These are phyloP conservation scores for Fusarium secorum DNA, from an alignment of 2,329 filamentous ascomycete species.

Conservation along the genomic window DNA sequence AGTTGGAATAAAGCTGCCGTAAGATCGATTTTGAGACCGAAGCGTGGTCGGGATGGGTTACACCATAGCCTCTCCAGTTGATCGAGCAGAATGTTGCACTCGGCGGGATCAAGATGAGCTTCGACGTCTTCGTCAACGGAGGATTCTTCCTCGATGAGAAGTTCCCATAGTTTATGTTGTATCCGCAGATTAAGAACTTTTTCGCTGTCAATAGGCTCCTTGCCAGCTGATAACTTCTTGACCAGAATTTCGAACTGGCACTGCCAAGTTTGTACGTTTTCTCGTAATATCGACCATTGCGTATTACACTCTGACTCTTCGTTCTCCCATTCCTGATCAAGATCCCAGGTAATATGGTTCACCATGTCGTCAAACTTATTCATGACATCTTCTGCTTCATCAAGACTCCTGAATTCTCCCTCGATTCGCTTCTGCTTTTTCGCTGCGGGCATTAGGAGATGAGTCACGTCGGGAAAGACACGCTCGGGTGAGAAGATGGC, in stretches of 20 bases:
- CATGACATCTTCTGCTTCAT: slow-evolving; percentile 11
- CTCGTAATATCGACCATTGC: not conserved
- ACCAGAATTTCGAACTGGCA: not conserved
- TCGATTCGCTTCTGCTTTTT: not conserved
- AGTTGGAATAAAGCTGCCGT: slow-evolving; percentile 5
- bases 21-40: not conserved
- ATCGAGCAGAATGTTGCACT: not conserved
- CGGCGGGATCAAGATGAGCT: not conserved
- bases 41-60: not conserved
- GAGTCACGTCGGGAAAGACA: not conserved
- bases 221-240: not conserved
- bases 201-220: not conserved
- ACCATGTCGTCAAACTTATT: slow-evolving; percentile 6
- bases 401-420: not conserved
- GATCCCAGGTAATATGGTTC: not conserved
- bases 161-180: slow-evolving; percentile 8
- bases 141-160: not conserved
- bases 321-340: slow-evolving; percentile 7
- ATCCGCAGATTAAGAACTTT: not conserved
- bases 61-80: slow-evolving; percentile 4
- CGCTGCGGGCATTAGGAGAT: not conserved
- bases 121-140: not conserved
- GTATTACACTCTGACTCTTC: not conserved
- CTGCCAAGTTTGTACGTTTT: not conserved
- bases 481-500: not conserved